phyloP scores from a whole-genome alignment of 768 basidiomycete species.

The Naganishia friedmannii region DNA sequence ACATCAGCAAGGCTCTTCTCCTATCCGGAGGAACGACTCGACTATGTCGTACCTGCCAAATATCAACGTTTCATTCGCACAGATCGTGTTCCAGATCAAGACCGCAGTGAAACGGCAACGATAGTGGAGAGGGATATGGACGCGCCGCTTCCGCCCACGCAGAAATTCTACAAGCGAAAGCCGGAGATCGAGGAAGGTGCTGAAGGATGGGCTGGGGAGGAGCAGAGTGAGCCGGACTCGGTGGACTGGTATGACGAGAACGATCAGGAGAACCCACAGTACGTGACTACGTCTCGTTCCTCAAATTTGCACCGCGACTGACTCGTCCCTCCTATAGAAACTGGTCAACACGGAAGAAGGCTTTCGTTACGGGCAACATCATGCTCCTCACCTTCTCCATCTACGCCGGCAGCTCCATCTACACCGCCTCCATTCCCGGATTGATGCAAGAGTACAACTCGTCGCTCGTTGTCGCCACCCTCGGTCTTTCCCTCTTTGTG shows the following conservation, averaged over 20 bases:
- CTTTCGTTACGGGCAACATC: slow-evolving; percentile 35
- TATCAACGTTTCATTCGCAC: not conserved
- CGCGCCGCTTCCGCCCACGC: slow-evolving; percentile 3
- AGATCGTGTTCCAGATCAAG: not conserved
- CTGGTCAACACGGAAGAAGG: slow-evolving; percentile 36
- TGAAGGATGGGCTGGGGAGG: slow-evolving; percentile 21
- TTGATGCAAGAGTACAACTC: slow-evolving; percentile 39
- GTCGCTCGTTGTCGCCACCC: slow-evolving; percentile 30
- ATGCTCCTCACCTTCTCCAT: slow-evolving; percentile 39
- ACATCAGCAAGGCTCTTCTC: slow-evolving; percentile 7
- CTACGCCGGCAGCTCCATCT: slow-evolving; percentile 37
- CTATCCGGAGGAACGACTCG: slow-evolving; percentile 19
- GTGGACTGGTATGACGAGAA: slow-evolving; percentile 41
- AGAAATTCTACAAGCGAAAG: slow-evolving; percentile 1
- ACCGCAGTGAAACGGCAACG: slow-evolving; percentile 11
- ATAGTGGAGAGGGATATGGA: slow-evolving; percentile 15
- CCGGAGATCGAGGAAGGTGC: slow-evolving; percentile 14
- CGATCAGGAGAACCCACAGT: slow-evolving; percentile 40
- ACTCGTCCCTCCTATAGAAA: slow-evolving; percentile 18
- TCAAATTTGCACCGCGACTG: not conserved
- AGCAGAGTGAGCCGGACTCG: slow-evolving; percentile 25
- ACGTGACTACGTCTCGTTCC: slow-evolving; percentile 16
- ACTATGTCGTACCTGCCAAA: not conserved
- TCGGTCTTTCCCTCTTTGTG: slow-evolving; percentile 42
- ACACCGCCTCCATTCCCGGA: slow-evolving; percentile 35